Conservation (phyloP, 73 alveolate species). For the Diophrys appendiculata region DNA sequence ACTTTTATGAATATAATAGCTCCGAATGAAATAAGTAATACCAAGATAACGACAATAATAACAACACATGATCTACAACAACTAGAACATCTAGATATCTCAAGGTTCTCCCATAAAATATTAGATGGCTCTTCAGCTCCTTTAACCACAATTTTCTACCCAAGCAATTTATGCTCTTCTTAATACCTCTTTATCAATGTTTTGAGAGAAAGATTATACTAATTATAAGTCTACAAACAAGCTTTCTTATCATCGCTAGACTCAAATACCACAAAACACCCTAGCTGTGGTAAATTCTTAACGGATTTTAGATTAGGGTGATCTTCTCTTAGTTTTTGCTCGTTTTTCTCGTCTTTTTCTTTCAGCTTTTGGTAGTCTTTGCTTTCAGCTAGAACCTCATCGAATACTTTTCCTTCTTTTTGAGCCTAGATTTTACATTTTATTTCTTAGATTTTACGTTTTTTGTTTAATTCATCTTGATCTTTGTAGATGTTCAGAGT, state of each 20-base stretch:
- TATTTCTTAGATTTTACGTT: constrained; percentile 4
- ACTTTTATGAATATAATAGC: constrained; percentile 14
- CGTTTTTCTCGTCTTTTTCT: constrained; percentile 20
- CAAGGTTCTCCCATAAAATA: constrained; percentile 33
- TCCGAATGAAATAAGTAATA: background rate
- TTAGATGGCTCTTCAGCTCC: constrained; percentile 24
- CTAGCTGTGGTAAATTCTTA: constrained; percentile 9
- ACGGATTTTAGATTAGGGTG: constrained; percentile 11
- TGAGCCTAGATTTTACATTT: constrained; percentile 5
- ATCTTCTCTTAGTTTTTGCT: constrained; percentile 10
- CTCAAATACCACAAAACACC: constrained; percentile 20
- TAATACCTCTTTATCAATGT: too few relatives aligned
- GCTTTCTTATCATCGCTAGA: background rate
- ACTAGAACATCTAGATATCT: background rate
- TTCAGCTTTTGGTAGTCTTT: background rate
- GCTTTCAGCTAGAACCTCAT: background rate
- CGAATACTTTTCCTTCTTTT: background rate
- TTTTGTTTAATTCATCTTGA: constrained; percentile 14
- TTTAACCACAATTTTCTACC: background rate
- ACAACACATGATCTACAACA: constrained; percentile 9
- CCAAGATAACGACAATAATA: constrained; percentile 1
- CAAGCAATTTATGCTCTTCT: too few relatives aligned
- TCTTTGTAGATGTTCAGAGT: constrained; percentile 3
- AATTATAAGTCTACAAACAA: constrained; percentile 6
- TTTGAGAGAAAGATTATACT: too few relatives aligned